Conservation (phyloP, 225 moss, liverwort and hornwort species). For the Lunularia cruciata region DNA sequence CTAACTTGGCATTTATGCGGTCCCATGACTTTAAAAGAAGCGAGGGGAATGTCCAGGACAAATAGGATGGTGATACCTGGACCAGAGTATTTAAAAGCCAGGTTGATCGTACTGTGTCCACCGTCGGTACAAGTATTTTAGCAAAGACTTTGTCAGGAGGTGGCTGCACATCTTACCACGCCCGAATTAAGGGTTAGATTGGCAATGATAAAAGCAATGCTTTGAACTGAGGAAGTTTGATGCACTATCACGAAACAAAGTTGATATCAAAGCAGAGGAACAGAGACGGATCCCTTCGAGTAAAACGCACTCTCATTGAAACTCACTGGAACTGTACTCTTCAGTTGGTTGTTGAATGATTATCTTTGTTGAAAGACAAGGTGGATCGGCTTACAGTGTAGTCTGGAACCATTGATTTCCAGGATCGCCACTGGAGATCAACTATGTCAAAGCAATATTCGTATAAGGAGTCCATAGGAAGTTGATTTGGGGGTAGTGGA, state of each 20-base stretch:
- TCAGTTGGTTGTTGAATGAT: background rate
- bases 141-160: slow-evolving; percentile 68
- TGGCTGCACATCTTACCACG: slow-evolving; percentile 42
- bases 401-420: slow-evolving; percentile 63
- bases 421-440: slow-evolving; percentile 73
- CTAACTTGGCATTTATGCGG: too few species aligned
- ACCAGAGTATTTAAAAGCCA: slow-evolving; percentile 71
- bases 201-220: too few species aligned
- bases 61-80: slow-evolving; percentile 40
- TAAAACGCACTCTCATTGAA: too few species aligned
- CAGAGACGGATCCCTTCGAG: too few species aligned
- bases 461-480: slow-evolving; percentile 62
- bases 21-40: too few species aligned
- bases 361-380: background rate
- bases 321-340: too few species aligned
- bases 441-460: slow-evolving; percentile 65
- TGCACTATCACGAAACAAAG: too few species aligned
- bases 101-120: slow-evolving; percentile 81
- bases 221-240: too few species aligned
- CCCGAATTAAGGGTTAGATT: too few species aligned
- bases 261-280: too few species aligned
- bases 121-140: slow-evolving; percentile 83
- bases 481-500: slow-evolving; percentile 75
- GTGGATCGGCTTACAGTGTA: slow-evolving; percentile 44
- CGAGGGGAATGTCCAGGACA: too few species aligned